These are phyloP conservation scores for Deinandra increscens DNA, from an alignment of 129 eudicot genomes.

Conservation along the genomic window DNA sequence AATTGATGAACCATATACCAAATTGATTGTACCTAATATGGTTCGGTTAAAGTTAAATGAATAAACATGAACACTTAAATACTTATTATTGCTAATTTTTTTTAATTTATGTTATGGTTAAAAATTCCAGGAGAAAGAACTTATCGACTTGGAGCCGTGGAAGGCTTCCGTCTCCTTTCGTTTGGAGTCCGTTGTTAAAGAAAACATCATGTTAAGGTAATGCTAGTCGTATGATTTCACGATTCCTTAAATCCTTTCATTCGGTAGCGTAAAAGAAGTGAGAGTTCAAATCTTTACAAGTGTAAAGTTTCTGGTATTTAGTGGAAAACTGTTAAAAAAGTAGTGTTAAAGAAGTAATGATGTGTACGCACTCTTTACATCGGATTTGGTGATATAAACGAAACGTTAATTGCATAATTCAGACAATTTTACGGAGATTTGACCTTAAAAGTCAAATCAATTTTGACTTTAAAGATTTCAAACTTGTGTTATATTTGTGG, in stretches of 20 bases:
- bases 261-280: background rate
- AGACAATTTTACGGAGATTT: background rate
- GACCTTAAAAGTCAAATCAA: background rate
- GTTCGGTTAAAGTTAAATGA: conserved; percentile 14
- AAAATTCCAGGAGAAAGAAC: conserved; percentile 55
- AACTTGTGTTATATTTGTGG: background rate
- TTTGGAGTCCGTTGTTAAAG: conserved; percentile 50
- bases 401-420: background rate
- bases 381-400: too few relatives aligned
- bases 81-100: background rate
- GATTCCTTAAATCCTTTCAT: background rate
- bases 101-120: background rate
- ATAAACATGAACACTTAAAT: too few relatives aligned
- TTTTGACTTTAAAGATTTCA: background rate
- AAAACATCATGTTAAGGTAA: conserved; percentile 71
- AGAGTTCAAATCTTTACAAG: too few relatives aligned
- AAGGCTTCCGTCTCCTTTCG: conserved; percentile 49
- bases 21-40: background rate
- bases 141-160: conserved; percentile 57
- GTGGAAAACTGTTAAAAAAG: too few relatives aligned
- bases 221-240: background rate
- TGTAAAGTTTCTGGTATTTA: too few relatives aligned
- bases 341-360: background rate
- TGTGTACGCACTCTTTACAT: too few relatives aligned
- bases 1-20: background rate